Base-by-base conservation (phyloP, 495 filamentous ascomycete genomes). In the Beverwykella pulmonaria region DNA sequence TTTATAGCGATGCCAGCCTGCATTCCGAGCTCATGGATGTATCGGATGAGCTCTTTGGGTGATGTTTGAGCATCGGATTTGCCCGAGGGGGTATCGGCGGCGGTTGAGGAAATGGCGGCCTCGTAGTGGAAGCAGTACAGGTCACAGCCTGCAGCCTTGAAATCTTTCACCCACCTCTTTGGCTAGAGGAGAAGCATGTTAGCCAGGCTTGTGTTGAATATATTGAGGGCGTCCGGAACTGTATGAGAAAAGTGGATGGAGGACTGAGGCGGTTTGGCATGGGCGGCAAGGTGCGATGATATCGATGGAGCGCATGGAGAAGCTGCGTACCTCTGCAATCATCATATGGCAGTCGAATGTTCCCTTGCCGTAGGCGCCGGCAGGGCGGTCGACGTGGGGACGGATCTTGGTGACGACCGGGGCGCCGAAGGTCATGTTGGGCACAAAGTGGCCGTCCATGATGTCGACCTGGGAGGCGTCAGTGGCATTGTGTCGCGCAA, bases 281-380 rank as follows among this genome's bases (percentile, higher is more conserved):
- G 27, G 61, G 65, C 70, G 62, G 57, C 57, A 66, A 72, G 61
- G 65, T 59, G 53, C 2, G 53, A 57, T 27, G 61, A 61, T 60
- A 59, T 61, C 12, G 23, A 55, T 15, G 30, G 26, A 48, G 39
- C 22, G 23, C 57, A 8, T 55, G 23, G 22, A 56, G 54, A 29
- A 32, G 36, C 12, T 12, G 60, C 65, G 48, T 83, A 94, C 92
- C 90, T 98, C 94, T 71, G 90, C 87, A 71, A 98, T 96, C 94
- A 98, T 98, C 95, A 98, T 98, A 77, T 98, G 94, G 84, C 94
- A 98, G 78, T 98, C 94, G 72, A 98, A 98, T 27, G 94, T 97
- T 25, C 94, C 94, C 72, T 86, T 88, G 3, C 88, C 90, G 68
- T 86, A 77, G 36, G 80, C 78, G 62, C 78, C 67, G 46, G 71